Conservation (phyloP, 371 early-diverging fungal species). For the Parasitella parasitica region DNA sequence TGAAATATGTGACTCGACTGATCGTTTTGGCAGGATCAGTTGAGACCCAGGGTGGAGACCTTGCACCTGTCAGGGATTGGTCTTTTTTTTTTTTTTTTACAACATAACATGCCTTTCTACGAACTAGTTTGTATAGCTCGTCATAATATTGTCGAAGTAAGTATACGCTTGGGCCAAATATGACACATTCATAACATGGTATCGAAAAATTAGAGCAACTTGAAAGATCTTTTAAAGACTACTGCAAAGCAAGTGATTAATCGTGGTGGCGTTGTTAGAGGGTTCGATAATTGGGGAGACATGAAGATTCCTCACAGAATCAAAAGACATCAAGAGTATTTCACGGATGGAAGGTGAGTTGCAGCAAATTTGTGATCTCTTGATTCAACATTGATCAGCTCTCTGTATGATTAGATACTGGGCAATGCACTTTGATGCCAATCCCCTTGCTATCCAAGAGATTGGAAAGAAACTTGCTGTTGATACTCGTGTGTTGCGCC, state of each 20-base stretch:
- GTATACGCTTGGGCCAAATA: neutral
- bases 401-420: constrained; percentile 56
- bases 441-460: constrained; percentile 60
- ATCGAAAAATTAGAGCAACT: constrained; percentile 43
- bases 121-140: constrained; percentile 71
- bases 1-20: neutral
- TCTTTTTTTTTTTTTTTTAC: neutral
- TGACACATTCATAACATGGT: too few relatives aligned
- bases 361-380: neutral
- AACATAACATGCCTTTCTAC: constrained; percentile 65
- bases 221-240: constrained; percentile 66
- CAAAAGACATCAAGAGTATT: constrained; percentile 67
- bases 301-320: constrained; percentile 64
- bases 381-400: neutral
- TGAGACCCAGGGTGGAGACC: neutral
- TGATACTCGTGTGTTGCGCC: constrained; percentile 78
- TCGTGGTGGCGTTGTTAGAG: constrained; percentile 77
- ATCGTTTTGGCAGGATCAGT: neutral
- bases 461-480: constrained; percentile 63
- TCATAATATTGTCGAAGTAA: constrained; percentile 55
- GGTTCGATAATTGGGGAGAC: constrained; percentile 69
- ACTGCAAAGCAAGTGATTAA: constrained; percentile 71
- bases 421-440: constrained; percentile 81
- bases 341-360: constrained; percentile 59
- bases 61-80: constrained; percentile 1